Conservation (phyloP, 1,284 basidiomycete species). For the Pterulicium gracile region DNA sequence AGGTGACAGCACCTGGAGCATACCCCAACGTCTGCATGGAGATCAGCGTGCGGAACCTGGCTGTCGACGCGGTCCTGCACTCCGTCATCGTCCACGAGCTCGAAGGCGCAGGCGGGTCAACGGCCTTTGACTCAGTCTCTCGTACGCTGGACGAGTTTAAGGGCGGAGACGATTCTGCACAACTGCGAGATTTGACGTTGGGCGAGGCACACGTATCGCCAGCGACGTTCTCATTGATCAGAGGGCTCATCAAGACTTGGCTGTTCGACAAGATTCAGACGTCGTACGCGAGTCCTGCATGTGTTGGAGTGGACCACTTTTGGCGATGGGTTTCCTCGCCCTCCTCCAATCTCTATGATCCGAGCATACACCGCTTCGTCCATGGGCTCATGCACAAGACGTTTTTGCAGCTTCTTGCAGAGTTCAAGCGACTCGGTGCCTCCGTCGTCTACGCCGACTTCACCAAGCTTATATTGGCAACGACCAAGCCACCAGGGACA, state of each 20-base stretch:
- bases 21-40: conserved; percentile 94
- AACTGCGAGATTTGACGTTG: conserved; percentile 67
- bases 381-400: conserved; percentile 97
- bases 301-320: conserved; percentile 80
- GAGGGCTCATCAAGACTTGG: conserved; percentile 87
- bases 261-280: conserved; percentile 77
- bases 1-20: conserved; percentile 79
- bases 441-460: conserved; percentile 95
- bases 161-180: conserved; percentile 44
- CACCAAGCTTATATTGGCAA: conserved; percentile 82
- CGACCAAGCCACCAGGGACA: conserved; percentile 91
- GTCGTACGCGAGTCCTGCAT: conserved; percentile 51
- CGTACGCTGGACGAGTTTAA: conserved; percentile 90
- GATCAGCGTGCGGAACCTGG: conserved; percentile 83
- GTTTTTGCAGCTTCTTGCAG: conserved; percentile 92
- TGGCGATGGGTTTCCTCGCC: conserved; percentile 95
- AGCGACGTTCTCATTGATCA: conserved; percentile 80
- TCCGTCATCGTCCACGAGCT: conserved; percentile 94
- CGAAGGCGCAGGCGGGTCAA: conserved; percentile 86
- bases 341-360: conserved; percentile 84
- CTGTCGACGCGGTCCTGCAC: conserved; percentile 91
- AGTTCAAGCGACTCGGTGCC: conserved; percentile 93
- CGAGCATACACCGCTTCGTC: conserved; percentile 88
- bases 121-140: conserved; percentile 89
- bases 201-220: conserved; percentile 92